Conservation (phyloP, 2,329 filamentous ascomycete genomes). For the Clarireedia homoeocarpa region DNA sequence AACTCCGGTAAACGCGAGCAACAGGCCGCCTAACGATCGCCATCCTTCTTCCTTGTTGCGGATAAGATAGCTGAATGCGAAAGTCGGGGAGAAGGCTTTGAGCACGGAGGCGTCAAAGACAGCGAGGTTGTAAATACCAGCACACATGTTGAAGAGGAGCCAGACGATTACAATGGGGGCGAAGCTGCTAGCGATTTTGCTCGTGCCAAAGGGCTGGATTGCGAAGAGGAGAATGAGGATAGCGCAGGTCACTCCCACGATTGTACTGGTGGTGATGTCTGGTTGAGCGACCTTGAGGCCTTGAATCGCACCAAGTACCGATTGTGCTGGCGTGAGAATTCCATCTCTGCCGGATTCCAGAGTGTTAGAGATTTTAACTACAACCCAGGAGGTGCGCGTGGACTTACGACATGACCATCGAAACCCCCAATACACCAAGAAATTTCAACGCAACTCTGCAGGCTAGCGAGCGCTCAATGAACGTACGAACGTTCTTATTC, state of each 20-base stretch:
- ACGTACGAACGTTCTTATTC: slow-evolving; percentile 44
- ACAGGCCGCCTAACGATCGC: slow-evolving; percentile 59
- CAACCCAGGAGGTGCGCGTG: not conserved
- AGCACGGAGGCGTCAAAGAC: slow-evolving; percentile 45
- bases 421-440: slow-evolving; percentile 57
- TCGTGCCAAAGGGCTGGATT: slow-evolving; percentile 57
- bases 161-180: slow-evolving; percentile 61
- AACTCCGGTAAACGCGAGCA: slow-evolving; percentile 71
- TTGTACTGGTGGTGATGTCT: slow-evolving; percentile 46
- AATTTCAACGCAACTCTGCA: slow-evolving; percentile 48
- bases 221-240: slow-evolving; percentile 57
- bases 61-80: slow-evolving; percentile 52
- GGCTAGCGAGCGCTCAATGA: slow-evolving; percentile 48
- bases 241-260: slow-evolving; percentile 56
- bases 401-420: slow-evolving; percentile 49
- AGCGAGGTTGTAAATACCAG: slow-evolving; percentile 56
- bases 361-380: slow-evolving; percentile 5
- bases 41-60: slow-evolving; percentile 53
- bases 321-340: slow-evolving; percentile 61
- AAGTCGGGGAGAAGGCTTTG: slow-evolving; percentile 50
- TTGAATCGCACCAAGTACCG: slow-evolving; percentile 61
- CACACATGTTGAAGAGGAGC: slow-evolving; percentile 54
- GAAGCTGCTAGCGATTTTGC: slow-evolving; percentile 51
- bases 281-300: slow-evolving; percentile 51
- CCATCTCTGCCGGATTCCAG: slow-evolving; percentile 37